Evolutionary conservation across 2,329 filamentous ascomycete genomes (phyloP).

Genomic region (Colletotrichum truncatum): DNA sequence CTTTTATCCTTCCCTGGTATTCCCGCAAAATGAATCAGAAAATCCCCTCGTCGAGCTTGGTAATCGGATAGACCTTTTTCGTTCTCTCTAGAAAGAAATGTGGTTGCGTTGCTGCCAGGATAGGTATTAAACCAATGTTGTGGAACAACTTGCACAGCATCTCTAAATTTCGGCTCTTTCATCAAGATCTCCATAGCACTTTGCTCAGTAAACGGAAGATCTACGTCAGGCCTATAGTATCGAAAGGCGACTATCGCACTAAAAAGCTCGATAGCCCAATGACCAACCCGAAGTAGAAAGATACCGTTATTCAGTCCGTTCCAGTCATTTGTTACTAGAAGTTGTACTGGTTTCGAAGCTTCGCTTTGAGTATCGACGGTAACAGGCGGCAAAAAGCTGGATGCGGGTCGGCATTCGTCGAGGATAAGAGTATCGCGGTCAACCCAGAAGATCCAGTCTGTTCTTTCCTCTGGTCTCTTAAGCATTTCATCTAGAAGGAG

Average conservation of each 20-base stretch:
- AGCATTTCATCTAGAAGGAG: conserved; percentile 34
- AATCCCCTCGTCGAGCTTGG: conserved; percentile 24
- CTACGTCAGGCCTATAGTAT: conserved; percentile 18
- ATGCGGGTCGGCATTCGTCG: conserved; percentile 23
- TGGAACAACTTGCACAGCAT: conserved; percentile 13
- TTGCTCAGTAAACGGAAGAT: conserved; percentile 28
- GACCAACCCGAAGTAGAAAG: conserved; percentile 29
- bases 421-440: conserved; percentile 34
- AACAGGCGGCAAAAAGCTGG: conserved; percentile 19
- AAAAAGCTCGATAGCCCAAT: conserved; percentile 29
- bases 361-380: too few relatives aligned
- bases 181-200: conserved; percentile 32
- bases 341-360: not conserved
- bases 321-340: conserved; percentile 27
- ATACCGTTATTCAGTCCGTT: conserved; percentile 34
- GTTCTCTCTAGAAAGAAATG: not conserved
- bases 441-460: conserved; percentile 33
- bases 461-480: conserved; percentile 16
- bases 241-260: conserved; percentile 28
- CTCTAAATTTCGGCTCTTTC: conserved; percentile 9
- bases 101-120: not conserved
- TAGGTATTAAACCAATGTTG: conserved; percentile 34
- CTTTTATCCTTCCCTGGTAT: too few relatives aligned
- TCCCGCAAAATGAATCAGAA: conserved; percentile 33
- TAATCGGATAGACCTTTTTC: not conserved